Evolutionary conservation across 495 filamentous ascomycete species (phyloP).

Genomic region (Evansstolkia leycettana): DNA sequence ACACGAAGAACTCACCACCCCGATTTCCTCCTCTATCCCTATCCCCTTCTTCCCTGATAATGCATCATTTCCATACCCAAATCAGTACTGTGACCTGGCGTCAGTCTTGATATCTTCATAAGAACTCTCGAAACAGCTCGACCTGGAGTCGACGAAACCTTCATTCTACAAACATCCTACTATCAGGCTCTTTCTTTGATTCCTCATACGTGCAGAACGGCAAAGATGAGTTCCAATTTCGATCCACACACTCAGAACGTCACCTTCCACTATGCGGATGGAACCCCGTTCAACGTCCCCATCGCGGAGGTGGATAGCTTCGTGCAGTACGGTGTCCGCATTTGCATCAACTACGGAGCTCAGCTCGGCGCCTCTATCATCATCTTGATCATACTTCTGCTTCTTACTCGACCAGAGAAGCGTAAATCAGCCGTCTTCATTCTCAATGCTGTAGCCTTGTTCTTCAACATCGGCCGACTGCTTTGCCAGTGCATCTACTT

Average conservation of each 20-base stretch:
- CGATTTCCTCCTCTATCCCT: too few relatives aligned
- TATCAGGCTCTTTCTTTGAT: too few relatives aligned
- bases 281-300: constrained; percentile 36
- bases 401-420: constrained; percentile 52
- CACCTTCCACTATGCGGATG: constrained; percentile 38
- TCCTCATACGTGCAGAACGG: too few relatives aligned
- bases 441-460: constrained; percentile 48
- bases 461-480: constrained; percentile 47
- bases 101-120: too few relatives aligned
- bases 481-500: constrained; percentile 47
- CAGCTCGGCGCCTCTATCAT: constrained; percentile 65
- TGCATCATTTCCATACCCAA: too few relatives aligned
- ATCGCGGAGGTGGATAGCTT: constrained; percentile 36
- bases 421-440: constrained; percentile 47
- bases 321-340: constrained; percentile 36
- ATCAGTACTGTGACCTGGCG: too few relatives aligned
- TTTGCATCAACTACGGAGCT: constrained; percentile 55
- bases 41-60: too few relatives aligned
- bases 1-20: too few relatives aligned
- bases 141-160: too few relatives aligned
- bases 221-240: constrained; percentile 60
- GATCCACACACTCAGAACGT: constrained; percentile 48
- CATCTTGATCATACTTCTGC: constrained; percentile 51
- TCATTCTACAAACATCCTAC: too few relatives aligned
- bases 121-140: too few relatives aligned